Evolutionary conservation across 768 basidiomycete species (phyloP), one percentile per base, ranked within the genome.

Genomic region (Termitomyces sp.): DNA sequence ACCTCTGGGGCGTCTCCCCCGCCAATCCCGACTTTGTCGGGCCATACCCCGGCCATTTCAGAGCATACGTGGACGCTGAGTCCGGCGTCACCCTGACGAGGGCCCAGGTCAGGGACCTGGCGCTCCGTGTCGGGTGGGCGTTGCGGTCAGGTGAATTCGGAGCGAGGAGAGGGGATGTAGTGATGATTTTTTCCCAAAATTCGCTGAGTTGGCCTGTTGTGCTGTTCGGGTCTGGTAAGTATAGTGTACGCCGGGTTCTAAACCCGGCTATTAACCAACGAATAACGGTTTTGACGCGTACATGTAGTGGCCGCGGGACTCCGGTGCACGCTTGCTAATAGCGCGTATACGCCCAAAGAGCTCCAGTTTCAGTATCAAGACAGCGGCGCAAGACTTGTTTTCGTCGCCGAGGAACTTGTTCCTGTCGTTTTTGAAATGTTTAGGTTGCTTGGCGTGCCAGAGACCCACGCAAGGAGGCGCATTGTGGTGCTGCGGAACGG

Each of bases 331-430:
- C 81, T 89, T 14, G 87, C 88, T 16, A 94, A 92, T 66, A 83
- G 79, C 56, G 76, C 77, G 0, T 94, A 90, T 64, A 87, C 83
- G 4, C 67, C 83, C 3, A 65, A 71, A 8, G 93, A 95, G 65
- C 78, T 94, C 0, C 76, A 74, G 0, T 83, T 83, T 68, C 93
- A 95, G 66, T 85, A 88, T 57, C 70, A 60, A 12, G 84, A 94
- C 64, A 85, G 85, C 52, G 70, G 78, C 3, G 86, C 93, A 0
- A 75, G 76, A 48, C 60, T 87, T 19, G 67, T 93, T 25, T 81
- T 92, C 54, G 76, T 80, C 11, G 81, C 82, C 56, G 88, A 89
- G n/a, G 73, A 80, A 0, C 74, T 88, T 5, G 59, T 90, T 1
- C 65, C 74, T 0, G 72, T 78, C n/a, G 82, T 82, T 12, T 72